phyloP scores from a whole-genome alignment of 768 basidiomycete genomes.

The Tricholomella constricta region DNA sequence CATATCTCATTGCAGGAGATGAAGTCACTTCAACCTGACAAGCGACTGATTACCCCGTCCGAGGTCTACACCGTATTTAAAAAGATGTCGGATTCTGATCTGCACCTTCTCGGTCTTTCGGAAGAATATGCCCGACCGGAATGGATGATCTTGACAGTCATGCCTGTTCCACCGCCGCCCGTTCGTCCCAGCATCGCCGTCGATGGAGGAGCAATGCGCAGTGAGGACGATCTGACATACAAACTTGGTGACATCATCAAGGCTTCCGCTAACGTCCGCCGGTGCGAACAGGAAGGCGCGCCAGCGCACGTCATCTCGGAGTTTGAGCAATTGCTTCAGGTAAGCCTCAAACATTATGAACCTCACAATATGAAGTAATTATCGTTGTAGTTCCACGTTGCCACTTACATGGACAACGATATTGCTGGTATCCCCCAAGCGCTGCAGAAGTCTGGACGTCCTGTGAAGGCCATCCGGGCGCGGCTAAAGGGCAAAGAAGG shows the following conservation, averaged over 20 bases:
- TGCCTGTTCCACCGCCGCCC: conserved; percentile 97
- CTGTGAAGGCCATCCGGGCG: conserved; percentile 97
- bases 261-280: conserved; percentile 86
- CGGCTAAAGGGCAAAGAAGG: conserved; percentile 99
- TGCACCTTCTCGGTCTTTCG: conserved; percentile 87
- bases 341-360: conserved; percentile 24
- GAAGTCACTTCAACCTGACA: conserved; percentile 81
- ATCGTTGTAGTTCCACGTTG: conserved; percentile 83
- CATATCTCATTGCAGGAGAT: conserved; percentile 54
- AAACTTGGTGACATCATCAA: conserved; percentile 97
- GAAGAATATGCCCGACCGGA: conserved; percentile 96
- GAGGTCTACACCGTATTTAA: conserved; percentile 95
- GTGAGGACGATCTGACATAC: conserved; percentile 98
- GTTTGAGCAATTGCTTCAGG: conserved; percentile 95
- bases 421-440: conserved; percentile 98
- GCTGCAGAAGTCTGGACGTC: conserved; percentile 94
- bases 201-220: conserved; percentile 94
- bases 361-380: conserved; percentile 6
- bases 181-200: conserved; percentile 98
- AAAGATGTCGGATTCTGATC: conserved; percentile 90
- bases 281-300: conserved; percentile 95
- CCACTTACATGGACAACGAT: conserved; percentile 99
- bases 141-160: conserved; percentile 99
- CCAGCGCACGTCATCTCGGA: conserved; percentile 95
- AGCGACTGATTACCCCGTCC: conserved; percentile 76